Evolutionary conservation across 257 asterid species (phyloP), one percentile per base, ranked within the genome.

Genomic region (Przewalskia tangutica): DNA sequence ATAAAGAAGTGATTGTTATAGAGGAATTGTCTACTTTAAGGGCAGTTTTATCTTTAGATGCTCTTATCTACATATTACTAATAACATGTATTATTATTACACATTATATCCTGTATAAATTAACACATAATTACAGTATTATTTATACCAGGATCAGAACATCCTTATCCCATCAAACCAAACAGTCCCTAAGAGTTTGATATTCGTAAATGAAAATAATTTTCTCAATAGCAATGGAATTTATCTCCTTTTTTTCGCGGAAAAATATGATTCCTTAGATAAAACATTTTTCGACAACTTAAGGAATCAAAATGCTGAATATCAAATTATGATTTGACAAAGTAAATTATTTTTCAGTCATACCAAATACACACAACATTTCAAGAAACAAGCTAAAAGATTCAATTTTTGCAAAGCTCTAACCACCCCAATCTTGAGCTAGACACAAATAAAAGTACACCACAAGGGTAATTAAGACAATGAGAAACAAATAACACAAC

Each of bases 391-490:
- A 48, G 59, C 79, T 50, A 71, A 20, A 71, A 71, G 58, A 48
- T 11, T 40, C 59, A 71, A 65, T 7, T 81, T 51, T 73, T 54
- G 53, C 82, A 65, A 65, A 44, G 20, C 62, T n/a, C 78, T 5
- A 46, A 71, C 58, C 18, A 5, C 16, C n/a, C 75, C 23, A 68
- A 55, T 71, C 80, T 56, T 32, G 66, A 8, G 68, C 51, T 34
- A 40, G n/a, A 51, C 38, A 55, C 3, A 38, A 50, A 27, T 48
- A 12, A 50, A 51, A 75, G 1, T 14, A 32, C 10, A 65, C 20
- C 8, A 65, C 50, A 82, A 20, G 85, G 63, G 56, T 58, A 82
- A 53, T 46, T 76, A 82, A 4, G 66, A 48, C 56, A 68, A 78
- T 32, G 18, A 65, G 48, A 27, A 18, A 62, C 80, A 77, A 80